These are phyloP conservation scores for Kodamaea ohmeri DNA, from an alignment of 1,139 yeast genomes.

Conservation along the genomic window DNA sequence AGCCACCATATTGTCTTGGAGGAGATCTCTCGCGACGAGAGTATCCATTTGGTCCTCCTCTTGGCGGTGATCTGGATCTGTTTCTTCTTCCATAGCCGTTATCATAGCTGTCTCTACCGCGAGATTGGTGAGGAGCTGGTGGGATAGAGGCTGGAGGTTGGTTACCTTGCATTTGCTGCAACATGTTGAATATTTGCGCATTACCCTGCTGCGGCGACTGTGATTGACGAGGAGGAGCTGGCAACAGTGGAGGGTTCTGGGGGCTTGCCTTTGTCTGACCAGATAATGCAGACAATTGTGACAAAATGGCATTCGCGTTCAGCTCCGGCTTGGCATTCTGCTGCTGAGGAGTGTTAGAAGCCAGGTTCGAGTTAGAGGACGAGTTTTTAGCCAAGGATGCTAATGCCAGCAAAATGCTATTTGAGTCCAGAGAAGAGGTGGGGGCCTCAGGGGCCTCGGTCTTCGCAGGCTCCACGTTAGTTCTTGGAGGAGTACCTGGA, in stretches of 20 bases:
- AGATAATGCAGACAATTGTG: constrained; percentile 47
- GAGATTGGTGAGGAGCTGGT: constrained; percentile 9
- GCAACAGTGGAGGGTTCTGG: constrained; percentile 14
- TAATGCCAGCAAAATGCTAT: constrained; percentile 62
- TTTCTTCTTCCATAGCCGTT: constrained; percentile 45
- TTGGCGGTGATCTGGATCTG: constrained; percentile 56
- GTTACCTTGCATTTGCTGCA: constrained; percentile 41
- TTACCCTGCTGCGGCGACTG: constrained; percentile 19
- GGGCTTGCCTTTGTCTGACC: constrained; percentile 22
- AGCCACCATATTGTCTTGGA: constrained; percentile 20
- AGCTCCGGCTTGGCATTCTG: constrained; percentile 18
- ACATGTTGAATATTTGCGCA: constrained; percentile 40
- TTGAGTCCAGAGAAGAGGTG: constrained; percentile 43
- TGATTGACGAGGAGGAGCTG: constrained; percentile 16
- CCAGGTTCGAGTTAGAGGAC: constrained; percentile 20
- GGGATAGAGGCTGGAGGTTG: constrained; percentile 12
- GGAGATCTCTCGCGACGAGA: constrained; percentile 35
- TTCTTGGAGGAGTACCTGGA: constrained; percentile 54
- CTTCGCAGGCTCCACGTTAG: constrained; percentile 25
- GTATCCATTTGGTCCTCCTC: constrained; percentile 19
- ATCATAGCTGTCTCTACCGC: constrained; percentile 14
- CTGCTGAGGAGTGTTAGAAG: constrained; percentile 28
- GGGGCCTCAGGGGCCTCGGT: constrained; percentile 12
- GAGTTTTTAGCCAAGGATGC: constrained; percentile 48
- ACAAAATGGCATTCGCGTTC: constrained; percentile 40